Conservation (phyloP, 495 filamentous ascomycete species). For the Penicillium lagena region DNA sequence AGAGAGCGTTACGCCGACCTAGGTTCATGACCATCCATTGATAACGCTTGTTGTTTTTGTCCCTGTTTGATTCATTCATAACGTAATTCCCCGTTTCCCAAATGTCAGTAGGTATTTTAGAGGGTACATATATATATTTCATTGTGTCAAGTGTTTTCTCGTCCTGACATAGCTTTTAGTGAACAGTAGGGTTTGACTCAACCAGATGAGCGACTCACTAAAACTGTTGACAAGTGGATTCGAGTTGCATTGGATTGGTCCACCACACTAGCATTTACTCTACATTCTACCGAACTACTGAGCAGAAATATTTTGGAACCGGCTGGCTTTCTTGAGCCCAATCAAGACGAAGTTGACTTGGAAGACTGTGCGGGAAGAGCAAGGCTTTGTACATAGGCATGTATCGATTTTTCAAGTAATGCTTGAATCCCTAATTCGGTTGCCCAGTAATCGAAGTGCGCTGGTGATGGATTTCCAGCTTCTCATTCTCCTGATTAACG, state of each 20-base stretch:
- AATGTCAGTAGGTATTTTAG: constrained; percentile 4
- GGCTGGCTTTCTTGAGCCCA: no score
- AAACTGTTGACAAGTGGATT: no score
- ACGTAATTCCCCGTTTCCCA: constrained; percentile 4
- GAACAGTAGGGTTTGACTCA: no score
- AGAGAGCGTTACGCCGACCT: constrained; percentile 7
- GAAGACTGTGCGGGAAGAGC: no score
- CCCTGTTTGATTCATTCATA: neutral
- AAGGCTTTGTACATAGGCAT: no score
- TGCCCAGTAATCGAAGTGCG: constrained; percentile 16
- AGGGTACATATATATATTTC: constrained; percentile 15
- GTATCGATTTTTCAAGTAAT: no score
- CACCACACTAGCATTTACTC: no score
- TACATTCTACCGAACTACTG: no score
- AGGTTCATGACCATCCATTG: constrained; percentile 18
- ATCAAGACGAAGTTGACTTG: no score
- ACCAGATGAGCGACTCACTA: no score
- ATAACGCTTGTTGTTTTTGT: constrained; percentile 8
- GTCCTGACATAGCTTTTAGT: neutral
- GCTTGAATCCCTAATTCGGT: constrained; percentile 9
- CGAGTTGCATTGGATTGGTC: no score
- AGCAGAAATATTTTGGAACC: no score
- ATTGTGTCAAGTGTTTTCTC: neutral
- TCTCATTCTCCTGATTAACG: constrained; percentile 13
- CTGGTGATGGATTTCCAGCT: constrained; percentile 34